Base-by-base conservation (phyloP, 495 filamentous ascomycete species). In the Xylaria scruposa region DNA sequence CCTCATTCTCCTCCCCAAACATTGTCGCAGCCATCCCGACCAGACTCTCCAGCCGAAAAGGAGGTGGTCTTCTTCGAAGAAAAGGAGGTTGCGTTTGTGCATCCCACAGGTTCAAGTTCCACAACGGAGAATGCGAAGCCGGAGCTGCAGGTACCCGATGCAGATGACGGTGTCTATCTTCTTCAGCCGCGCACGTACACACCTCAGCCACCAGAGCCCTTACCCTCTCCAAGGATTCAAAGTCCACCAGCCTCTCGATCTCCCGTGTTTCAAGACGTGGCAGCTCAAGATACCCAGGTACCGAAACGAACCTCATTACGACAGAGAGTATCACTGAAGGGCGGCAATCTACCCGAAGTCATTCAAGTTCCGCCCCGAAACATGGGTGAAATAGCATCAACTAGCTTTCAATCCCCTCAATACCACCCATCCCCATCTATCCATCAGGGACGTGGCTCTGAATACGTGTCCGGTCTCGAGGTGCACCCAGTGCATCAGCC, bases 101-200 rank as follows among this genome's bases (percentile, higher is more conserved):
- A 71, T 58, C 69, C 69, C 17, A 17, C 29, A 56, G 15, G 24
- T 29, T 54, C 47, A 24, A 33, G 53, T 56, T 46, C 59, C 49
- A 53, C 51, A 21, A 69, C 70, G 17, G 77, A 79, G 12, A 71
- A 71, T 17, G 26, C 58, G 36, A 67, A 72, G 69, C 64, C 73
- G 3, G 72, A 73, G 21, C 61, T 72, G 44, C 71, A 61, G 8
- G 67, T 72, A 49, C 73, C 72, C 2, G 58, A 74, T n/a, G 78
- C 80, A 33, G 79, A 81, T 54, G 76, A 79, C 15, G 75, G 79
- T 0, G 68, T 87, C 17, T 86, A 82, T 71, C 81, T 88, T 21
- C 73, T 88, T 46, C 84, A 87, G 67, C 87, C 87, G 15, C 81
- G 82, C 64, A 88, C 85, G 0, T 89, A 88, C 73, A 88, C 84